Base-by-base conservation (phyloP, 108 stramenopile genomes). In the Pseudonitzschia pungens region DNA sequence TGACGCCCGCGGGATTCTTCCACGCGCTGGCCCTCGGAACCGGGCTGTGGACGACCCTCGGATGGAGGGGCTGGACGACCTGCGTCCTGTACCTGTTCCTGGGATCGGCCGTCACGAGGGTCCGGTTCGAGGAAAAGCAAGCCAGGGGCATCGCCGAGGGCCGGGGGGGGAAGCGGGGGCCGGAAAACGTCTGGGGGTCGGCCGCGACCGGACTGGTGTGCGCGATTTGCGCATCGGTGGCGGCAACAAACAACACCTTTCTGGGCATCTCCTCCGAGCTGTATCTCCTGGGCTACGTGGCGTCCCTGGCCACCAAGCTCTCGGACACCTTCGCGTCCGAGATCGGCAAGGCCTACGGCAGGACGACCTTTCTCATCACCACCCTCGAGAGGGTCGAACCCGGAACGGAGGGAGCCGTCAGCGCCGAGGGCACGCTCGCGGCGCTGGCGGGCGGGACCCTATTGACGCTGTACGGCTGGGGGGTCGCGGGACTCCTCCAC, bases 181-280 rank as follows among this genome's bases (percentile, higher is more conserved):
- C 98, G 3, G 98, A 97, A 69, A 97, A 97, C 74, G 96, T 98
- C 4, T 98, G 96, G 93, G 98, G 98, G 11, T 92, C 91, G 50
- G 97, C 97, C 0, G 81, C 92, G 0, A 93, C 90, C 12, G 92
- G 82, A 29, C 67, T 92, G 8, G 42, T 81, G 20, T 93, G 94
- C 62, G 91, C 90, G 57, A 48, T 81, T 14, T 51, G 81, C 91
- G 0, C 79, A 77, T 12, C 81, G 76, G 63, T 84, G 82, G 1
- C 43, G 55, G 33, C n/a, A n/a, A n/a, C n/a, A n/a, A n/a, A n/a
- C n/a, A n/a, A n/a, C n/a, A 24, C 50, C 3, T 89, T 91, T 65
- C 67, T 84, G 2, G 87, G 89, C 8, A 74, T 95, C 58, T 63
- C 82, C 32, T 83, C 79, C 0, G 78, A 83, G 59, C 69, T 94